Percentiles rank a stretch among this genome's conserved stretches.
Conservation (phyloP, 2,329 filamentous ascomycete genomes). For the Aspergillus caelatus region DNA sequence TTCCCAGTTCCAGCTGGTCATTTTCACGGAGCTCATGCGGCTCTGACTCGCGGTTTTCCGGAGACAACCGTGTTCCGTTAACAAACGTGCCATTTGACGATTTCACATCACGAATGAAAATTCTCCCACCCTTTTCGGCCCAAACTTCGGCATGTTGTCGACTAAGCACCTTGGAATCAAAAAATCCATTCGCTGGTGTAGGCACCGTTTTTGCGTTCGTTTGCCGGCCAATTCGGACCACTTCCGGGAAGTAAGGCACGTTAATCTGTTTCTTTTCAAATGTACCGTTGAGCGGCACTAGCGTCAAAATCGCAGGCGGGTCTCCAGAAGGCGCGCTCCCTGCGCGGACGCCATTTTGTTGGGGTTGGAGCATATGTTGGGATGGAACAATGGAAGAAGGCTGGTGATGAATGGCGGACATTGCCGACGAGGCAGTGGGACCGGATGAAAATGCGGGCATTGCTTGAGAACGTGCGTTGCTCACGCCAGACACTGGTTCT, state of each 20-base stretch:
- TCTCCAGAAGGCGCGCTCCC: slow-evolving; percentile 53
- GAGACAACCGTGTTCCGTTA: slow-evolving; percentile 85
- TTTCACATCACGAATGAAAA: slow-evolving; percentile 96
- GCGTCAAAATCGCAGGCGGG: slow-evolving; percentile 76
- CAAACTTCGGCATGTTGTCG: slow-evolving; percentile 96
- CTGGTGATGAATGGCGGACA: slow-evolving; percentile 62
- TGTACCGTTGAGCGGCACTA: slow-evolving; percentile 90
- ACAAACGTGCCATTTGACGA: slow-evolving; percentile 99
- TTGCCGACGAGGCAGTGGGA: slow-evolving; percentile 61
- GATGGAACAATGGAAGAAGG: slow-evolving; percentile 66
- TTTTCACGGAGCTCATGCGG: slow-evolving; percentile 89
- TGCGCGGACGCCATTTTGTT: slow-evolving; percentile 59
- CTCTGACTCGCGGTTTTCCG: slow-evolving; percentile 94
- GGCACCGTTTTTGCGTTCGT: slow-evolving; percentile 96
- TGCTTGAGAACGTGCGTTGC: slow-evolving; percentile 63
- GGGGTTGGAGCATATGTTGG: slow-evolving; percentile 69
- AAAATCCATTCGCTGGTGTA: slow-evolving; percentile 88
- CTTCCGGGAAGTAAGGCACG: slow-evolving; percentile 92
- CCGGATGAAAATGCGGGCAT: slow-evolving; percentile 62
- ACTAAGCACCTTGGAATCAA: slow-evolving; percentile 96
- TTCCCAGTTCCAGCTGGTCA: slow-evolving; percentile 91
- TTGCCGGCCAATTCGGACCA: slow-evolving; percentile 88
- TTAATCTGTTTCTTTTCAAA: slow-evolving; percentile 97
- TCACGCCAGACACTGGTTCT: slow-evolving; percentile 65
- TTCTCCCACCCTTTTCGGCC: slow-evolving; percentile 80